Evolutionary conservation across 2,329 filamentous ascomycete species (phyloP).

Genomic region (Cladosporium sp.): DNA sequence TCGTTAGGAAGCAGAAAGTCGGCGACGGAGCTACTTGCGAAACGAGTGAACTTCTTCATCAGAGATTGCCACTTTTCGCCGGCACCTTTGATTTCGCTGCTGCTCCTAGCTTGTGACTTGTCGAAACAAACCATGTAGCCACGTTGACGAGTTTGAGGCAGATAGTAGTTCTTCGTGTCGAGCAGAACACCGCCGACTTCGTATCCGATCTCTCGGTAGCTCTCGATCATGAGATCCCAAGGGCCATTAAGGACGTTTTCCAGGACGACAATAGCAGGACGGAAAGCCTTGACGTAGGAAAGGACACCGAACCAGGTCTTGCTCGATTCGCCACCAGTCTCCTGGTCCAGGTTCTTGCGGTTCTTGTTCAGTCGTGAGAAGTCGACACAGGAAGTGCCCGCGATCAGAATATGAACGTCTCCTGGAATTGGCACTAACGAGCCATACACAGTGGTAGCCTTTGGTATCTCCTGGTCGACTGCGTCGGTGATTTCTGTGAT

Average conservation of each 20-base stretch:
- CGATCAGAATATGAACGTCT: slow-evolving; percentile 61
- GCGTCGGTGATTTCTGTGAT: slow-evolving; percentile 37
- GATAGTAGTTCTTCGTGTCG: slow-evolving; percentile 68
- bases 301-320: slow-evolving; percentile 62
- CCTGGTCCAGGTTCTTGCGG: slow-evolving; percentile 47
- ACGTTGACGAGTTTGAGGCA: slow-evolving; percentile 56
- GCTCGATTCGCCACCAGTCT: slow-evolving; percentile 56
- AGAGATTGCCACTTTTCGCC: slow-evolving; percentile 39
- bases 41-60: slow-evolving; percentile 49
- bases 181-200: slow-evolving; percentile 45
- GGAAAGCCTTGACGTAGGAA: slow-evolving; percentile 50
- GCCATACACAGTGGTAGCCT: slow-evolving; percentile 61
- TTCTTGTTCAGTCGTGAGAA: slow-evolving; percentile 63
- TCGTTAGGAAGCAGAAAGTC: slow-evolving; percentile 57
- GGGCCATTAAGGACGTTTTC: slow-evolving; percentile 65
- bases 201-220: slow-evolving; percentile 54
- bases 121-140: slow-evolving; percentile 47
- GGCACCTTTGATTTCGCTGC: not conserved
- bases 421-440: slow-evolving; percentile 53
- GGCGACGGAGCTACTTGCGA: slow-evolving; percentile 59
- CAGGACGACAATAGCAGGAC: slow-evolving; percentile 62
- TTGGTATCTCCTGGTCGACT: slow-evolving; percentile 19
- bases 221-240: slow-evolving; percentile 47
- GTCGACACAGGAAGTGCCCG: slow-evolving; percentile 73
- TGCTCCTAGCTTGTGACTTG: slow-evolving; percentile 13